phyloP scores from a whole-genome alignment of 78 protist genomes.

The Dictyostelium citrinum region DNA sequence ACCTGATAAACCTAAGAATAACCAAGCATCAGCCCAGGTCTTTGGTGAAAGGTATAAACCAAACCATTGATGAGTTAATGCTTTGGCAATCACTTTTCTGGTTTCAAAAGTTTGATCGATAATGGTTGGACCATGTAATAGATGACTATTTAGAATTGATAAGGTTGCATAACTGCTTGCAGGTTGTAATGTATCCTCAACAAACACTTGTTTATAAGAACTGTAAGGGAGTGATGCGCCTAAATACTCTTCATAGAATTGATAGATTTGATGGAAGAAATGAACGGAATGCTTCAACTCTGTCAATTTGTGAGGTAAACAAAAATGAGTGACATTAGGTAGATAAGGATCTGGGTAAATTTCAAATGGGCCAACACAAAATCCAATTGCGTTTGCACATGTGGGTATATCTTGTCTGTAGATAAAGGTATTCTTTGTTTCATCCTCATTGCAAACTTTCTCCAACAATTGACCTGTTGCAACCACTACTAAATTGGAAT shows the following conservation, averaged over 20 bases:
- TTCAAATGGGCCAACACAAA: constrained; percentile 68
- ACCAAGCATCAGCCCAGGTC: constrained; percentile 59
- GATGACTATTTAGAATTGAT: constrained; percentile 47
- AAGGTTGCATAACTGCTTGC: constrained; percentile 16
- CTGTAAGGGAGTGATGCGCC: constrained; percentile 61
- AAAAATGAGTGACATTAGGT: constrained; percentile 62
- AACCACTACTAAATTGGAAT: constrained; percentile 47
- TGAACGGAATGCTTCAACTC: constrained; percentile 68
- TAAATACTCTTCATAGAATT: constrained; percentile 73
- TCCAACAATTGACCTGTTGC: constrained; percentile 50
- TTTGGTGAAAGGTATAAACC: constrained; percentile 21
- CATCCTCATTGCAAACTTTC: constrained; percentile 62
- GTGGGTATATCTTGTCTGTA: constrained; percentile 62
- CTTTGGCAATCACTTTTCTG: not conserved
- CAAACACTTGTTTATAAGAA: constrained; percentile 70
- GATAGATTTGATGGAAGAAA: constrained; percentile 45
- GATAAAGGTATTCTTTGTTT: constrained; percentile 46
- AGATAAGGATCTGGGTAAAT: constrained; percentile 67
- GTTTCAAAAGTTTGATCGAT: constrained; percentile 81
- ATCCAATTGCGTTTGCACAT: constrained; percentile 32
- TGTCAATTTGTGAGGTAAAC: constrained; percentile 69
- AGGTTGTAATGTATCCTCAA: constrained; percentile 28
- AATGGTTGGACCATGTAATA: constrained; percentile 33
- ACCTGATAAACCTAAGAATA: constrained; percentile 40
- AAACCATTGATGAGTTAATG: constrained; percentile 61